Base-by-base conservation (phyloP, 208 protist genomes). In the Trypanosoma boissoni region DNA sequence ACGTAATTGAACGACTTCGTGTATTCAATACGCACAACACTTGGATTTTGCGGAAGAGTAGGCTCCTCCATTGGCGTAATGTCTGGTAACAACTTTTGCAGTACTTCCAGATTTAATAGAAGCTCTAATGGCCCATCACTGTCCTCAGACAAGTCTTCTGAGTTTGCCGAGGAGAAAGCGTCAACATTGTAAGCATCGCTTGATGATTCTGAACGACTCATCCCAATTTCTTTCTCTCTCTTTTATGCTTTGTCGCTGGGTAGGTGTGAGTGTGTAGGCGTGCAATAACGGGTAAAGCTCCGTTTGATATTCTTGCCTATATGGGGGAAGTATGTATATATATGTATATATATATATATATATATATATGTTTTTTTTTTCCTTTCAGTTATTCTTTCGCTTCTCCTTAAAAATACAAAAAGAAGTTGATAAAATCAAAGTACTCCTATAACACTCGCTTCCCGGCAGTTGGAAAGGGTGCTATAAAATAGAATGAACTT, bases 11-110 rank as follows among this genome's bases (percentile, higher is more conserved):
- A 91, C 31, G 57, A 41, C 12, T 44, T 49, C 0, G 67, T 70
- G 68, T 83, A 87, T 28, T 76, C 32, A 57, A 86, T 80, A 48
- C 37, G 64, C 39, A 68, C 32, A 14, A 76, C 60, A 54, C 78
- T 55, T 12, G 82, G 78, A 39, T 88, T 64, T 3, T 20, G 24
- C 24, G 52, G 24, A 1, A 41, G 10, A 2, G 27, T n/a, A 9
- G 69, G 64, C 68, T 91, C 83, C 9, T 75, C 52, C 0, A 44
- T 73, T 18, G 61, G 74, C 21, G 54, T 53, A 10, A 87, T 50
- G 42, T 72, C 72, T 10, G 18, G 46, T 7, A 74, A 63, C 20
- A 84, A 45, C 10, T 60, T 57, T 2, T 58, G 36, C 20, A 91
- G 60, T 12, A 58, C 59, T 4, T 83, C 71, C 8, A 76, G 53